A percentile compares a stretch with the other conserved stretches of the same genome.
These are phyloP conservation scores for Ilyonectria sp. DNA, from an alignment of 2,329 filamentous ascomycete species.

Conservation along the genomic window DNA sequence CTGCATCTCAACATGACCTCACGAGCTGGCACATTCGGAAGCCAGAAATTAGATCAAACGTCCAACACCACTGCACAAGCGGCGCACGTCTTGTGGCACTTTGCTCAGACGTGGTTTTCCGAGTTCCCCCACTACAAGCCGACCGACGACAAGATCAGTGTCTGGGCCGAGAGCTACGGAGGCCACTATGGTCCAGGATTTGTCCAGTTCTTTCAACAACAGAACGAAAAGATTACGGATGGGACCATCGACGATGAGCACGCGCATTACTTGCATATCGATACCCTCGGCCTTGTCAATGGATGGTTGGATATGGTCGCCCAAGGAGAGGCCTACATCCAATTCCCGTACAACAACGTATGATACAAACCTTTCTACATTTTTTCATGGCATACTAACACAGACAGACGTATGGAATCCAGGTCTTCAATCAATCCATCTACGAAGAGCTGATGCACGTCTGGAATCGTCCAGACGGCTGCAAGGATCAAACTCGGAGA, in stretches of 20 bases:
- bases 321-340: conserved; percentile 70
- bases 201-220: conserved; percentile 69
- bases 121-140: conserved; percentile 73
- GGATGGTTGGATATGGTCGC: conserved; percentile 76
- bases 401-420: conserved; percentile 67
- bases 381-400: background rate
- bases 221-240: conserved; percentile 67
- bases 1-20: conserved; percentile 56
- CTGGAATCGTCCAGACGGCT: conserved; percentile 60
- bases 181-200: conserved; percentile 80
- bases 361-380: background rate
- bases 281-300: conserved; percentile 79
- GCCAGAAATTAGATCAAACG: conserved; percentile 48
- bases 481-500: conserved; percentile 64
- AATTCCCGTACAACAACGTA: conserved; percentile 71
- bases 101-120: conserved; percentile 73
- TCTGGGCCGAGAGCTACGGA: conserved; percentile 79
- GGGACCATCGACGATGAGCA: conserved; percentile 54
- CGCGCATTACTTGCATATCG: conserved; percentile 67
- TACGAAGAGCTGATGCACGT: conserved; percentile 49
- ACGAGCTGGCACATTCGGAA: conserved; percentile 53
- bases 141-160: conserved; percentile 68
- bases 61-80: conserved; percentile 69
- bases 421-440: conserved; percentile 66
- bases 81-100: conserved; percentile 74